Conservation (phyloP, 2,329 filamentous ascomycete species). For the Cordyceps tenuipes region DNA sequence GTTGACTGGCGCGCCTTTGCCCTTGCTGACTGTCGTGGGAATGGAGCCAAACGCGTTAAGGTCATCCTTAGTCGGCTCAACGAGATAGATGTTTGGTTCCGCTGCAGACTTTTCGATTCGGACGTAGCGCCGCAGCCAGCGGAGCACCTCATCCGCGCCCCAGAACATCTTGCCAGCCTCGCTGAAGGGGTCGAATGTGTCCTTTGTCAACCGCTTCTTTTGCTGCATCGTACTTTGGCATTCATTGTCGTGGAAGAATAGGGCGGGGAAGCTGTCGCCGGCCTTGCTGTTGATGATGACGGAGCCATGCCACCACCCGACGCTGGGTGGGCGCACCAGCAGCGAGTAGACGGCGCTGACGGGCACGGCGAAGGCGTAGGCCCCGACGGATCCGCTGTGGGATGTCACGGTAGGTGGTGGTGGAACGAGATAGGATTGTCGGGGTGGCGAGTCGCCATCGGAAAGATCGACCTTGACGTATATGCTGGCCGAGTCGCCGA, state of each 20-base stretch:
- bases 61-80: slow-evolving; percentile 82
- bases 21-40: slow-evolving; percentile 34
- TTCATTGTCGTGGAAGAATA: slow-evolving; percentile 97
- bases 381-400: slow-evolving; percentile 61
- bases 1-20: slow-evolving; percentile 29
- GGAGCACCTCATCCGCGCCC: slow-evolving; percentile 90
- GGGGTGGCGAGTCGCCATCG: slow-evolving; percentile 71
- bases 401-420: slow-evolving; percentile 79
- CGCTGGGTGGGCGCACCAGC: slow-evolving; percentile 78
- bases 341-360: slow-evolving; percentile 86
- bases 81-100: slow-evolving; percentile 83
- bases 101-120: slow-evolving; percentile 73
- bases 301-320: slow-evolving; percentile 98
- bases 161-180: slow-evolving; percentile 85
- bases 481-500: slow-evolving; percentile 77
- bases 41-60: slow-evolving; percentile 68
- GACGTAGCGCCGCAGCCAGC: slow-evolving; percentile 83
- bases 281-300: slow-evolving; percentile 84
- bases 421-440: slow-evolving; percentile 83
- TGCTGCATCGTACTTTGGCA: slow-evolving; percentile 93
- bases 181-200: slow-evolving; percentile 85
- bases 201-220: slow-evolving; percentile 74
- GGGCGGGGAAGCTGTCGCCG: slow-evolving; percentile 86
- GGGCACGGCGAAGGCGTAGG: slow-evolving; percentile 87
- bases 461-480: slow-evolving; percentile 94